Conservation (phyloP, 441 rosid genomes). For the Adansonia madagascariensis region DNA sequence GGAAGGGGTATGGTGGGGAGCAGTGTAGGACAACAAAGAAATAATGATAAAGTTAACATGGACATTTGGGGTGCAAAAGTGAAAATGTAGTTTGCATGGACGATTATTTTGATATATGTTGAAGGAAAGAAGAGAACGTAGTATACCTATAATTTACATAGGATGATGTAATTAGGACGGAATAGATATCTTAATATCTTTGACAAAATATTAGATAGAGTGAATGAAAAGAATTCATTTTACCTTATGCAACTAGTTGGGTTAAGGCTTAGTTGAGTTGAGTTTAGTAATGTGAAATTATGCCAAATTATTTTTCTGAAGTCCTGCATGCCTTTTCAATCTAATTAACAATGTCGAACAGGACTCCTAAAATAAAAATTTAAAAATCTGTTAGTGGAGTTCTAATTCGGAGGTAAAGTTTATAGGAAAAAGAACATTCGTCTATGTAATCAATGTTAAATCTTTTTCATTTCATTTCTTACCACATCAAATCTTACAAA, state of each 20-base stretch:
- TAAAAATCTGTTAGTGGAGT: background rate
- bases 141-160: background rate
- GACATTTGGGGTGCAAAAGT: background rate
- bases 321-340: too few species aligned
- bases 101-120: background rate
- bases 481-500: background rate
- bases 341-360: background rate
- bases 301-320: background rate
- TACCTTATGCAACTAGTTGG: background rate
- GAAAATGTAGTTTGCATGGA: background rate
- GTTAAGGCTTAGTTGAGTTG: background rate
- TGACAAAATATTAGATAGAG: background rate
- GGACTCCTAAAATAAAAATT: background rate
- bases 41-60: background rate
- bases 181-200: background rate
- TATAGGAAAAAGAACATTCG: background rate
- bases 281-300: background rate
- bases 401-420: background rate
- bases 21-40: background rate
- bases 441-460: background rate
- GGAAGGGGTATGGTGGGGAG: background rate
- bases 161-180: background rate
- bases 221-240: background rate
- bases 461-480: background rate
- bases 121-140: background rate